Conservation (phyloP, 2,329 filamentous ascomycete species). For the Apiospora phragmitis region DNA sequence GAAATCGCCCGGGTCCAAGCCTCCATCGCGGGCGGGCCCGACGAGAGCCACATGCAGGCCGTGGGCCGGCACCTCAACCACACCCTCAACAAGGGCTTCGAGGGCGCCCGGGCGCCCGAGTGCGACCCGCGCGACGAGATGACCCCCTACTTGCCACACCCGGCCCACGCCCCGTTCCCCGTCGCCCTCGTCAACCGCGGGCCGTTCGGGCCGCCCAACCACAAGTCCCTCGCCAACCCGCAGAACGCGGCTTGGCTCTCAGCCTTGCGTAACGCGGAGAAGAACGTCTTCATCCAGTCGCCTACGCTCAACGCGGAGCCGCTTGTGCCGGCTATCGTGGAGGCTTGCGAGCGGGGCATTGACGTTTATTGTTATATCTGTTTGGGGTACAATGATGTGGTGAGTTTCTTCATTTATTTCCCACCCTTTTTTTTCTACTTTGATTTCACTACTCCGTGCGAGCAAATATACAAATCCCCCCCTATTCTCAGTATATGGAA, state of each 20-base stretch:
- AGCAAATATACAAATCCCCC: too few species aligned
- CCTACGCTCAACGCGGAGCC: slow-evolving; percentile 75
- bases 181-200: slow-evolving; percentile 72
- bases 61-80: slow-evolving; percentile 68
- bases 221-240: slow-evolving; percentile 61
- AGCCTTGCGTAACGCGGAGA: slow-evolving; percentile 63
- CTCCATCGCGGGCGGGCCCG: slow-evolving; percentile 47
- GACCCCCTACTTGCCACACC: slow-evolving; percentile 64
- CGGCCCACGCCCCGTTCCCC: slow-evolving; percentile 57
- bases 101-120: slow-evolving; percentile 52
- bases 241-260: slow-evolving; percentile 78
- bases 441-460: not conserved
- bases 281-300: slow-evolving; percentile 73
- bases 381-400: slow-evolving; percentile 75
- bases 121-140: slow-evolving; percentile 55
- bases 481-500: not conserved
- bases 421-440: not conserved
- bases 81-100: slow-evolving; percentile 51
- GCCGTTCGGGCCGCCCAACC: slow-evolving; percentile 65
- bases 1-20: slow-evolving; percentile 65
- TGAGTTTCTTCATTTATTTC: slow-evolving; percentile 29
- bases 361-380: slow-evolving; percentile 71
- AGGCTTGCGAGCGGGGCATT: slow-evolving; percentile 67
- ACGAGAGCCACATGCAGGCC: slow-evolving; percentile 57
- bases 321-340: slow-evolving; percentile 61